These are phyloP conservation scores for Aurifilum marmelostoma DNA, from an alignment of 2,329 filamentous ascomycete genomes.

Conservation along the genomic window DNA sequence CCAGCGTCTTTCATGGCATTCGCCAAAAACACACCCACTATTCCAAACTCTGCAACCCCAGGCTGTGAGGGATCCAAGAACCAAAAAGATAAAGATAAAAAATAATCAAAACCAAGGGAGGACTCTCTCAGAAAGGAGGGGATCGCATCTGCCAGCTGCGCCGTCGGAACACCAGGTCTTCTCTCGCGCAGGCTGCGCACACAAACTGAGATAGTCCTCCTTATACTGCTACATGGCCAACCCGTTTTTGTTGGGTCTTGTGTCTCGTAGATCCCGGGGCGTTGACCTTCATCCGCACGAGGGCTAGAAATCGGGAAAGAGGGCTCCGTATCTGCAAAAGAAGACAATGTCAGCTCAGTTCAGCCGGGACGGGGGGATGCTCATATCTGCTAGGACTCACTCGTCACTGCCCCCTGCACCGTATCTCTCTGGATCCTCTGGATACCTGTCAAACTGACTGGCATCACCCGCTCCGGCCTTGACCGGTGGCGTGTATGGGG, in stretches of 20 bases:
- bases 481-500: constrained; percentile 94
- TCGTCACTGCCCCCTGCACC: constrained; percentile 78
- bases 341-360: constrained; percentile 12
- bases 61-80: not conserved
- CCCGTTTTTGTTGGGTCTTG: not conserved
- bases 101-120: not conserved
- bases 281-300: not conserved
- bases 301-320: constrained; percentile 73
- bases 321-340: constrained; percentile 64
- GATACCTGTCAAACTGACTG: constrained; percentile 97
- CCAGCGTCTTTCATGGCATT: not conserved
- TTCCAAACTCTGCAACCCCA: not conserved
- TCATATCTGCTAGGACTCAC: constrained; percentile 56
- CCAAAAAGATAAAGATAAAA: not conserved
- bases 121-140: constrained; percentile 6
- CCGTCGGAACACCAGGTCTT: constrained; percentile 18
- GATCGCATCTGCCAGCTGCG: constrained; percentile 13
- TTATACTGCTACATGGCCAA: constrained; percentile 1
- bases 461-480: constrained; percentile 92
- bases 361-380: not conserved
- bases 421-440: constrained; percentile 94
- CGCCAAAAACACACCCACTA: not conserved
- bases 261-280: constrained; percentile 3
- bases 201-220: constrained; percentile 12
- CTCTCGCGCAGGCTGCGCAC: constrained; percentile 15